Base-by-base conservation (phyloP, 768 basidiomycete genomes). In the Tubosaeta sp. region DNA sequence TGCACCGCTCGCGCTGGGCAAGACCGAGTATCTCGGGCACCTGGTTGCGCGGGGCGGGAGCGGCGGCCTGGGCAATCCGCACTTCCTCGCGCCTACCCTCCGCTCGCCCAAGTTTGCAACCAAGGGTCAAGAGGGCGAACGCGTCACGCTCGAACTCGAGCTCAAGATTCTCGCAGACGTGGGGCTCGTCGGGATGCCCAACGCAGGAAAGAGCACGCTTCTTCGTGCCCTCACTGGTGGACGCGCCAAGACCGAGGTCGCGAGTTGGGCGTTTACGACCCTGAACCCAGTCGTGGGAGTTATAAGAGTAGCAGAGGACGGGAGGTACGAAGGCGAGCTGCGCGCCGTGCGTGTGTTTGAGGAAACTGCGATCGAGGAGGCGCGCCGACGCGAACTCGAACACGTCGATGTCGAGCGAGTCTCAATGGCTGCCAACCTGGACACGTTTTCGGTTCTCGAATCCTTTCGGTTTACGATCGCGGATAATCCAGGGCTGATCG, bases 111-210 rank as follows among this genome's bases (percentile, higher is more conserved):
- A 93, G 67, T 89, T 89, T 55, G 94, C 90, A 0, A 86, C 89
- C 16, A 79, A 83, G 16, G 93, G 90, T 0, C 75, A 78, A 8
- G 79, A 80, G 4, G 92, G 68, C 16, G 88, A 92, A 59, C 76
- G 82, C 5, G 70, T 94, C 55, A 86, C 87, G 1, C 77, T 98
- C n/a, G 78, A 84, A 18, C 75, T 99, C 13, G 95, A 96, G 67
- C 85, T 99, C 54, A 97, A 97, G 68, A 77, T 95, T 6, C 76
- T 94, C 3, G 93, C 95, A 3, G 95, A 99, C 66, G 76, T 98
- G n/a, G 96, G 92, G 0, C 74, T 99, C 18, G 94, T 99, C 2
- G 96, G 96, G 0, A 84, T 96, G 73, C 96, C 96, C 7, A 99
- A 97, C 59, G 92, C 90, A 0, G 95, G 86, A 25, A 90, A 91